Evolutionary conservation across 495 filamentous ascomycete species (phyloP).

Genomic region (Terfezia boudieri): DNA sequence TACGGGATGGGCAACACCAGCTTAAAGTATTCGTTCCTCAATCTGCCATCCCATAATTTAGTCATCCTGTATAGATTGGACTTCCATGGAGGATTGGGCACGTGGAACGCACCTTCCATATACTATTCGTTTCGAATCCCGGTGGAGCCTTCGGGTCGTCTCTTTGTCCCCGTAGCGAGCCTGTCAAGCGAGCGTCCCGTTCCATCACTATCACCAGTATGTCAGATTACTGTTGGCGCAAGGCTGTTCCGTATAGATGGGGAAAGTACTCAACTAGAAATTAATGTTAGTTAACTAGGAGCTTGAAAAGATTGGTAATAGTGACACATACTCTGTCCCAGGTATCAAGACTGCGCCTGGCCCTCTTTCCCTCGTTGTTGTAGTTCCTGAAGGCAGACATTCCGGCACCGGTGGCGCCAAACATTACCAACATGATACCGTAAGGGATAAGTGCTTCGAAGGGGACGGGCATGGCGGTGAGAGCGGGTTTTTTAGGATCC

Average conservation of each 20-base stretch:
- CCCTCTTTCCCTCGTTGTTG: constrained; percentile 73
- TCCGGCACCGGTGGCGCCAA: constrained; percentile 57
- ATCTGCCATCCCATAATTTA: too few species aligned
- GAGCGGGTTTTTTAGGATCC: background rate
- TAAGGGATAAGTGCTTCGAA: constrained; percentile 93
- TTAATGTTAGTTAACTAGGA: constrained; percentile 22
- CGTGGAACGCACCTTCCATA: constrained; percentile 50
- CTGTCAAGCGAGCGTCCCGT: constrained; percentile 74
- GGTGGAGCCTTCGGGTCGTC: constrained; percentile 55
- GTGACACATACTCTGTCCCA: constrained; percentile 66
- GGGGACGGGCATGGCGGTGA: constrained; percentile 61
- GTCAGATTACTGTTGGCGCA: constrained; percentile 19
- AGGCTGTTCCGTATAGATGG: background rate
- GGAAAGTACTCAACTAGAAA: constrained; percentile 46
- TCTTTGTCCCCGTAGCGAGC: constrained; percentile 61
- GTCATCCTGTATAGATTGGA: too few species aligned
- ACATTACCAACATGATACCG: constrained; percentile 78
- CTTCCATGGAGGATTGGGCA: too few species aligned
- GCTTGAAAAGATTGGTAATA: background rate
- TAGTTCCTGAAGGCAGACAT: constrained; percentile 49
- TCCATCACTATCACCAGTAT: constrained; percentile 60
- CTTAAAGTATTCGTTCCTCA: too few species aligned
- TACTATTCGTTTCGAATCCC: constrained; percentile 86
- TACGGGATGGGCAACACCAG: too few species aligned
- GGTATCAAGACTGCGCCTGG: constrained; percentile 60